Base-by-base conservation (phyloP, 768 basidiomycete species). In the Agaricus blazei region DNA sequence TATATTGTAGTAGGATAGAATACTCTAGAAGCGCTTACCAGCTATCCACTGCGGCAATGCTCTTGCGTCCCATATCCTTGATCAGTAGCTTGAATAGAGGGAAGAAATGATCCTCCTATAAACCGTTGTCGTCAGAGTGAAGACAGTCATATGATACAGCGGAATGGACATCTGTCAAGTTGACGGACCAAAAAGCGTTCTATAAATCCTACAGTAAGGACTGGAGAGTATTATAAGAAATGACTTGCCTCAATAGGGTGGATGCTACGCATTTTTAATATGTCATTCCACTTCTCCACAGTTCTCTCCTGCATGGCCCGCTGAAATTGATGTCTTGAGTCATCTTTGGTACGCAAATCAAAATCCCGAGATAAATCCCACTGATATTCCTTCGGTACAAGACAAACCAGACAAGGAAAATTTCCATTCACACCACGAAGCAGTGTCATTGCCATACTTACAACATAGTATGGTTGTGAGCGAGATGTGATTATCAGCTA, bases 351-450 rank as follows among this genome's bases (percentile, higher is more conserved):
- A 4, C 60, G 54, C 1, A 59, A 29, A 1, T 59, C 44, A 49
- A 59, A 63, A 2, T 15, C 47, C 19, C 50, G 49, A 1, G 42
- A 27, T 1, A 68, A 53, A 29, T 73, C 52, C 2, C 50, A 53
- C 3, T 70, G 66, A 1, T 69, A 41, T 0, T 64, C 60, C 1
- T 56, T 11, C 0, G 62, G 67, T 1, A 77, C 67, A 0, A 69
- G 53, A 55, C 74, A 77, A 0, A 75, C 51, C 0, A 70, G 70
- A 52, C 74, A 76, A 0, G 72, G 74, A 36, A 41, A 68, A 24
- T 62, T 52, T 19, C 65, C 63, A 0, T 47, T 19, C 0, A 47
- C 7, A 0, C 74, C 75, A 27, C 63, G 53, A 14, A 71, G 73
- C 0, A 70, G 59, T 3, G 69, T 62, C 71, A 76, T 75, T 29